phyloP scores from a whole-genome alignment of 2,329 filamentous ascomycete genomes.

The Zalaria sp. region DNA sequence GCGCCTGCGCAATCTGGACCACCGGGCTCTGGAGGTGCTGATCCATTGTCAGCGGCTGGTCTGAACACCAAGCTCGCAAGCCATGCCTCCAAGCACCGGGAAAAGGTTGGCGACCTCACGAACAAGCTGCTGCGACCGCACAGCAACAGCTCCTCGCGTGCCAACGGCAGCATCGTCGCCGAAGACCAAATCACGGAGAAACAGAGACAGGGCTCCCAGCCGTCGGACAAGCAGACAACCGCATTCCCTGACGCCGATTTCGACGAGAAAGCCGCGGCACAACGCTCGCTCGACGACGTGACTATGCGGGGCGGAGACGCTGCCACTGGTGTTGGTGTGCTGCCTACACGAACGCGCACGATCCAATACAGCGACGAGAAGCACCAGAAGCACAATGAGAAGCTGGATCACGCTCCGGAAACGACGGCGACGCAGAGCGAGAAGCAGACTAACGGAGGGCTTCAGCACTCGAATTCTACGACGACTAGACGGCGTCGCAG shows the following conservation, averaged over 20 bases:
- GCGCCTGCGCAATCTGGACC: conserved; percentile 34
- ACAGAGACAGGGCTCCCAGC: conserved; percentile 4
- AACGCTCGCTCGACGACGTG: conserved; percentile 11
- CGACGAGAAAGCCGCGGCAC: conserved; percentile 11
- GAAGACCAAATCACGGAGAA: conserved; percentile 3
- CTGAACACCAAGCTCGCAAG: conserved; percentile 1
- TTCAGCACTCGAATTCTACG: conserved; percentile 8
- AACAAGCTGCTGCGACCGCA: conserved; percentile 18
- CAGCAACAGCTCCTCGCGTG: conserved; percentile 12
- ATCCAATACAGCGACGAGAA: conserved; percentile 16
- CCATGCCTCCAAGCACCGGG: conserved; percentile 7
- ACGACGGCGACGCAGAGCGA: conserved; percentile 14
- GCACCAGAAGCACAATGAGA: not conserved
- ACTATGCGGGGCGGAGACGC: conserved; percentile 14
- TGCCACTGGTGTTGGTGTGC: conserved; percentile 9
- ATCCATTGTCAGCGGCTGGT: conserved; percentile 5
- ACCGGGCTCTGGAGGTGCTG: conserved; percentile 24
- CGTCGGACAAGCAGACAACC: conserved; percentile 7
- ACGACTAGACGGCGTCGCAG: conserved; percentile 49
- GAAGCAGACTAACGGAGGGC: conserved; percentile 3
- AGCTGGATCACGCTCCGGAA: conserved; percentile 13
- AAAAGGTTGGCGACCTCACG: conserved; percentile 16
- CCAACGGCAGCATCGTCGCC: conserved; percentile 1
- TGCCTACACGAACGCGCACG: conserved; percentile 11
- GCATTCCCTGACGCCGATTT: conserved; percentile 4